Base-by-base conservation (phyloP, 2,329 filamentous ascomycete genomes). In the Apiospora arundinis region DNA sequence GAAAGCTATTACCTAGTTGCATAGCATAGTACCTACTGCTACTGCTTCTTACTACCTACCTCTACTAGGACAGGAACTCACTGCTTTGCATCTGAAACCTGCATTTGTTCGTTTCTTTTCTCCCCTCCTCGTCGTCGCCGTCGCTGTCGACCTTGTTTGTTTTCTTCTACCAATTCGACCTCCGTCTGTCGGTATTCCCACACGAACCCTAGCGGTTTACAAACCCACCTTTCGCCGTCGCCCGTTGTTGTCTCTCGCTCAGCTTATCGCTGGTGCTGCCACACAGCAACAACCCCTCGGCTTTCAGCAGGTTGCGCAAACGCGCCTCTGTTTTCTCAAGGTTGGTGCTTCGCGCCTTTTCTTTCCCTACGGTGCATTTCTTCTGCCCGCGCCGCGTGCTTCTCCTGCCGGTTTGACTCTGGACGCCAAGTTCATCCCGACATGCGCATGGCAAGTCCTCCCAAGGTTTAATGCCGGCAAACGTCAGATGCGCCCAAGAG, bases 1-100 rank as follows among this genome's bases (percentile, higher is more conserved):
- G 56, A 40, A 40, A 63, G 56, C 56, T 63, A 63, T 63, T 63
- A 63, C n/a, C n/a, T n/a, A n/a, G n/a, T 56, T 56, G 14, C 56
- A 63, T 63, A 63, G 56, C 25, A 28, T 40, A 63, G 42, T 14
- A 45, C 42, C 42, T 45, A 32, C 32, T 32, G 32, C 32, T 32
- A 32, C 32, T 32, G 32, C 32, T 32, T 4, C 32, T 4, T 32
- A 32, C 32, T 32, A 32, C 32, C 32, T 32, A 32, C 32, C 32
- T 32, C 32, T 32, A 32, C 32, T 45, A 44, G 42, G 56, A n/a
- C 56, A 63, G 32, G 56, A 63, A 63, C 56, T 37, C 52, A 16
- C 42, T 45, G 37, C 32, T 28, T 60, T 60, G 52, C 52, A 60
- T 60, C 52, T 63, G 32, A 63, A 40, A 63, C 56, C 56, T 63